These are phyloP conservation scores for Dactylellina haptotyla DNA, from an alignment of 2,329 filamentous ascomycete species.

Conservation along the genomic window DNA sequence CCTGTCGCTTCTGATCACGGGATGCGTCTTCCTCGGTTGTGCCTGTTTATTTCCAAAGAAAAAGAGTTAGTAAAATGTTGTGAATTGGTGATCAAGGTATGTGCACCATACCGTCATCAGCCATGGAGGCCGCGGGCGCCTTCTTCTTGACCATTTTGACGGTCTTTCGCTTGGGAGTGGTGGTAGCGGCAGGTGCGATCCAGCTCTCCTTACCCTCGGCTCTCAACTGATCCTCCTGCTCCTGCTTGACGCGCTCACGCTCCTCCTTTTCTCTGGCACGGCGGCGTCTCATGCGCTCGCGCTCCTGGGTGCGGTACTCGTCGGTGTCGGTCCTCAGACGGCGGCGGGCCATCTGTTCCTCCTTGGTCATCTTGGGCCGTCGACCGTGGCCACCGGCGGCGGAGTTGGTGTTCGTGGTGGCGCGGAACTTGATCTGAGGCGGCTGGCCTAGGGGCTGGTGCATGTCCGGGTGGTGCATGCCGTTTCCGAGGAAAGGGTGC, in stretches of 20 bases:
- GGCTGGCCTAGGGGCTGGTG: slow-evolving; percentile 49
- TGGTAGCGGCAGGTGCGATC: slow-evolving; percentile 41
- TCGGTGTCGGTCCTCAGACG: slow-evolving; percentile 48
- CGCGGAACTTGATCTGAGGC: slow-evolving; percentile 50
- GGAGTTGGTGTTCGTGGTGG: slow-evolving; percentile 38
- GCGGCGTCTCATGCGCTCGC: slow-evolving; percentile 47
- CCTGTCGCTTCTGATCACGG: slow-evolving; percentile 43
- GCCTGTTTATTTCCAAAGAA: slow-evolving; percentile 7
- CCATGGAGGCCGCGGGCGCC: slow-evolving; percentile 40
- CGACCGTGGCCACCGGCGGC: slow-evolving; percentile 35
- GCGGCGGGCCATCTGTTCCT: slow-evolving; percentile 49
- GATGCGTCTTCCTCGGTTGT: slow-evolving; percentile 34
- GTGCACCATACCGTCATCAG: slow-evolving; percentile 50
- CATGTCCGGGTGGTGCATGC: slow-evolving; percentile 51
- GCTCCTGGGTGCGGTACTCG: slow-evolving; percentile 51
- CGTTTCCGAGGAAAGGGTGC: slow-evolving; percentile 51
- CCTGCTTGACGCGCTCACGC: slow-evolving; percentile 26
- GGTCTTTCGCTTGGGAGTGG: slow-evolving; percentile 44
- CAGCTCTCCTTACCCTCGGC: slow-evolving; percentile 54
- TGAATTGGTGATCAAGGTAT: slow-evolving; percentile 23
- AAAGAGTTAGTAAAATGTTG: slow-evolving; percentile 8
- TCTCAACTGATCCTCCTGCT: slow-evolving; percentile 50
- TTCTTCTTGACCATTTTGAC: slow-evolving; percentile 53
- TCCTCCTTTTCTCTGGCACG: slow-evolving; percentile 50
- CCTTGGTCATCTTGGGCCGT: slow-evolving; percentile 51